These are phyloP conservation scores for Xerocomus potaroensis DNA, from an alignment of 768 basidiomycete species.

Conservation along the genomic window DNA sequence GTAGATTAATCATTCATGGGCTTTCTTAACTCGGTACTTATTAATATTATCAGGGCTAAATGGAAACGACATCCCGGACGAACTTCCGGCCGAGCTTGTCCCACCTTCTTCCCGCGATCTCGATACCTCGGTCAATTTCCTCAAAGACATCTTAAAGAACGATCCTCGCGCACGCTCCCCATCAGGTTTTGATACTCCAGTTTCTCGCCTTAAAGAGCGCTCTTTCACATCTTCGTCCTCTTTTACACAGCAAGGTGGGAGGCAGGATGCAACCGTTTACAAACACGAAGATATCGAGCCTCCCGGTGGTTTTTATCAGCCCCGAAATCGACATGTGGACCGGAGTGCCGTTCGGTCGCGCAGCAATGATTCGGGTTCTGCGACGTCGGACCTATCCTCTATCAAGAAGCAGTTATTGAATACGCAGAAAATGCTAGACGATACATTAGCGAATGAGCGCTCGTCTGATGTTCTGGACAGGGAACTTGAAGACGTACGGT, in stretches of 20 bases:
- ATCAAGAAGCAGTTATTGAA: constrained; percentile 80
- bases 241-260: constrained; percentile 44
- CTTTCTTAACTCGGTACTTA: background rate
- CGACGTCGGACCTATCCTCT: constrained; percentile 70
- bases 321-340: constrained; percentile 79
- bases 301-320: constrained; percentile 68
- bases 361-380: constrained; percentile 57
- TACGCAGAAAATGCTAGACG: constrained; percentile 78
- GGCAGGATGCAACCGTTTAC: constrained; percentile 90
- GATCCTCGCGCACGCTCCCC: constrained; percentile 76
- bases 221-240: constrained; percentile 61
- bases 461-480: constrained; percentile 91
- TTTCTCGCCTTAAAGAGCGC: constrained; percentile 63
- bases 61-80: constrained; percentile 85
- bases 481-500: constrained; percentile 83
- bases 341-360: constrained; percentile 74
- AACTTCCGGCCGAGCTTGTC: constrained; percentile 82
- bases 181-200: constrained; percentile 44
- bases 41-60: constrained; percentile 61
- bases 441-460: constrained; percentile 58
- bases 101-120: constrained; percentile 91
- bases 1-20: constrained; percentile 31
- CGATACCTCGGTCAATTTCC: constrained; percentile 81
- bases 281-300: constrained; percentile 68
- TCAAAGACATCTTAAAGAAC: constrained; percentile 83